Evolutionary conservation across 78 protist species (phyloP).

Genomic region (Dictyostelium intermedium): DNA sequence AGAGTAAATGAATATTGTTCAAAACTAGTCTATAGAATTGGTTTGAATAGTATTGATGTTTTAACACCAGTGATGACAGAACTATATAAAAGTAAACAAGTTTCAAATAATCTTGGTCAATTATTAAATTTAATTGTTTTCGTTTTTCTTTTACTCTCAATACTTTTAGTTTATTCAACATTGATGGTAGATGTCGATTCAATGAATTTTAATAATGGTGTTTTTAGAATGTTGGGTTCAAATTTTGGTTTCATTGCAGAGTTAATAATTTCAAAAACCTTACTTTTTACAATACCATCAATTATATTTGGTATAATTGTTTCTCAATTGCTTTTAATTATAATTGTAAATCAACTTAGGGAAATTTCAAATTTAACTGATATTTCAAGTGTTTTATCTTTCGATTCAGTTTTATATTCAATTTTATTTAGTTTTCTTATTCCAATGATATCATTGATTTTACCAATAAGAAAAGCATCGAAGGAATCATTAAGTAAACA

Average conservation of each 20-base stretch:
- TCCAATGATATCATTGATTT: conserved; percentile 83
- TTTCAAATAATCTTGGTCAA: conserved; percentile 87
- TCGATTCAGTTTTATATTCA: conserved; percentile 53
- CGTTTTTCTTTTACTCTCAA: conserved; percentile 71
- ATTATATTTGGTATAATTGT: conserved; percentile 85
- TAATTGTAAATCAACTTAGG: background rate
- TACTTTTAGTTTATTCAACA: conserved; percentile 90
- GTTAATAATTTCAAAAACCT: conserved; percentile 82
- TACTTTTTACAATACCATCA: conserved; percentile 87
- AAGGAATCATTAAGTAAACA: conserved; percentile 59
- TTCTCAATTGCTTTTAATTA: conserved; percentile 32
- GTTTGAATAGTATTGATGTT: background rate
- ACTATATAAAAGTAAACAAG: conserved; percentile 25
- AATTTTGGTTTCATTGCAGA: conserved; percentile 42
- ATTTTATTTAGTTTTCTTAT: conserved; percentile 83
- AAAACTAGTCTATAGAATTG: conserved; percentile 44
- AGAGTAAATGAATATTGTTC: background rate
- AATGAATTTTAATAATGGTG: conserved; percentile 92
- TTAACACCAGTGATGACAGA: conserved; percentile 34
- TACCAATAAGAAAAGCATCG: conserved; percentile 88
- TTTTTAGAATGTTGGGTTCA: conserved; percentile 90
- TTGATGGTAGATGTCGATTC: conserved; percentile 91
- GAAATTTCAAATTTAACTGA: background rate
- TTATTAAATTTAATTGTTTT: conserved; percentile 84
- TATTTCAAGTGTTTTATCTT: conserved; percentile 16